Evolutionary conservation across 139 green algal species (phyloP), one percentile per base, ranked within the genome.

Genomic region (Tetradesmus lagerheimii): DNA sequence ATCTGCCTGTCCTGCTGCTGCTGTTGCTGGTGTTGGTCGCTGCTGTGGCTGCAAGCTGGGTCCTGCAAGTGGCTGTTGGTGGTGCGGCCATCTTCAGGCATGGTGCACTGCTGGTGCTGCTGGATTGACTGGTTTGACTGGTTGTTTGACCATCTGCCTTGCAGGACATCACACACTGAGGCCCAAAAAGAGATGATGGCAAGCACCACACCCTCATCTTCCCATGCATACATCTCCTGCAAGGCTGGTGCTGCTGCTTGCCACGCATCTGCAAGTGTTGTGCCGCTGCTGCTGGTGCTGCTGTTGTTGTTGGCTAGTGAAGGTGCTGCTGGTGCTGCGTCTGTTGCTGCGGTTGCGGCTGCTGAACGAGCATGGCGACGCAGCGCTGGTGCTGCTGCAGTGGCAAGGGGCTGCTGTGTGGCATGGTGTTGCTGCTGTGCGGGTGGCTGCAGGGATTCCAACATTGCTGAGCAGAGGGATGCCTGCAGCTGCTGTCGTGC

Each of bases 141-240:
- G n/a, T n/a, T n/a, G n/a, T n/a, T n/a, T n/a, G n/a, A n/a, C 50
- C 81, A 78, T 34, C 20, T 47, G 8, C 81, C 53, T 77, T 53
- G 34, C 53, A 87, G 53, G 34, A 87, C 47, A 37, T 34, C 23
- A 15, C 34, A 78, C 8, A 77, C 53, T 47, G 64, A 11, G 11
- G 34, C 41, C 81, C 81, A 87, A 53, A 87, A 87, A 4, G 34
- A 8, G 29, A 87, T 87, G 31, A 87, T 37, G 37, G 81, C 38
- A 16, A 39, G 45, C 4, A 87, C 81, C 25, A 87, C 43, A 3
- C 31, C 50, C 37, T 87, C 81, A 53, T 87, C 50, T 47, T 87
- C 81, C 81, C 81, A 87, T 0, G 81, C 23, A 37, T 87, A 87
- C 15, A 87, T 77, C 0, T 23, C 43, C 53, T 87, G 81, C 50